phyloP scores from a whole-genome alignment of 306 rosid species.

The Dryas drummondii region DNA sequence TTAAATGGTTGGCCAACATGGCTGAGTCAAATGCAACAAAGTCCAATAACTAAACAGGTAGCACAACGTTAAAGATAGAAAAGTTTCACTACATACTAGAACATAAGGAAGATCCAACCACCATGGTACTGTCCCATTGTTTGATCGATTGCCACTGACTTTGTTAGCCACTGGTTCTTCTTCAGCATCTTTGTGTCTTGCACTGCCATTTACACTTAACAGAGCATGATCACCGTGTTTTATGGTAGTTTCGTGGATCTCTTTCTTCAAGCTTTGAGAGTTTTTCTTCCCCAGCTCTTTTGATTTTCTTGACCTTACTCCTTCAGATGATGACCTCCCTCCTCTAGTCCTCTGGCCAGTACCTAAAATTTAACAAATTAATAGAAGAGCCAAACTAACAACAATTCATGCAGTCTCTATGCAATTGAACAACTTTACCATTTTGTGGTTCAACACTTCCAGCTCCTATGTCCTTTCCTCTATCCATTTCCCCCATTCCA shows the following conservation, averaged over 20 bases:
- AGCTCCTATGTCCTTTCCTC: conserved; percentile 26
- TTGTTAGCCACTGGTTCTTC: conserved; percentile 25
- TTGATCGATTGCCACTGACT: conserved; percentile 36
- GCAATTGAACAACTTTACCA: conserved; percentile 51
- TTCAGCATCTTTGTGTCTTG: conserved; percentile 34
- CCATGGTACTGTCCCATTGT: conserved; percentile 50
- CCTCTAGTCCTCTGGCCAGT: conserved; percentile 37
- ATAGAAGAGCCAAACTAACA: conserved; percentile 17
- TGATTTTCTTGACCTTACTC: conserved; percentile 32
- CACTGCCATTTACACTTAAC: conserved; percentile 32
- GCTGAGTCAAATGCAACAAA: background rate
- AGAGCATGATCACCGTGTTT: conserved; percentile 31
- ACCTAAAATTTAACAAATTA: conserved; percentile 53
- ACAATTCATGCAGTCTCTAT: background rate
- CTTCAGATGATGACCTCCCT: conserved; percentile 43
- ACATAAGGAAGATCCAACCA: conserved; percentile 79
- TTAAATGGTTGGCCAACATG: conserved; percentile 8
- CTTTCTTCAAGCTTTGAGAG: conserved; percentile 23
- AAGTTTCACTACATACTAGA: conserved; percentile 52
- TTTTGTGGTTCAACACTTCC: conserved; percentile 28
- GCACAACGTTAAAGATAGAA: background rate
- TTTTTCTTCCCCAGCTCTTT: conserved; percentile 31
- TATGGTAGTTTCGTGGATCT: conserved; percentile 22
- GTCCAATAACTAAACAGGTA: conserved; percentile 1
- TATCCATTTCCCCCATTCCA: conserved; percentile 17